These are phyloP conservation scores for Mycena citricolor DNA, from an alignment of 1,284 basidiomycete species.

Conservation along the genomic window DNA sequence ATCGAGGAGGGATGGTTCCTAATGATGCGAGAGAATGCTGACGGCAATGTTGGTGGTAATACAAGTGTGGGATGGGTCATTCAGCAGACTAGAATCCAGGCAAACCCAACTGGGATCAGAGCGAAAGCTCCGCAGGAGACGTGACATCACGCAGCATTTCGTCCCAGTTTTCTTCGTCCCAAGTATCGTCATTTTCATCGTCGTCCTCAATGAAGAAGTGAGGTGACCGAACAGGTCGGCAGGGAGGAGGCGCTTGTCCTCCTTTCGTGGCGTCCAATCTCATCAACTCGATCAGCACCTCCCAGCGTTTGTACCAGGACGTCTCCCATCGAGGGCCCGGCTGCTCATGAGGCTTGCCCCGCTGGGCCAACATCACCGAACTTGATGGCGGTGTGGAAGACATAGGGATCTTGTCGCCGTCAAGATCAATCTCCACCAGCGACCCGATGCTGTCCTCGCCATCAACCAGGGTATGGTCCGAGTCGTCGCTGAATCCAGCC, in stretches of 20 bases:
- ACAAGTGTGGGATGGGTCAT: no score
- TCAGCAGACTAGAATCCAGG: no score
- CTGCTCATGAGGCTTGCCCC: no score
- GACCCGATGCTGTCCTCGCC: slow-evolving; percentile 34
- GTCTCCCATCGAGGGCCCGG: slow-evolving; percentile 31
- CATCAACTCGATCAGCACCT: slow-evolving; percentile 34
- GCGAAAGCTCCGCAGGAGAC: no score
- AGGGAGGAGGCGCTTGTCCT: no score
- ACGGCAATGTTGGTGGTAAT: no score
- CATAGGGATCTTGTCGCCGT: background rate
- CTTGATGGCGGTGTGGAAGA: slow-evolving; percentile 1
- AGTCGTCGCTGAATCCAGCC: slow-evolving; percentile 40
- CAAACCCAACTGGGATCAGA: no score
- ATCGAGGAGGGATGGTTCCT: no score
- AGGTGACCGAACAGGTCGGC: slow-evolving; percentile 3
- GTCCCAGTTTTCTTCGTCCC: slow-evolving; percentile 20
- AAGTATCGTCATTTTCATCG: slow-evolving; percentile 14
- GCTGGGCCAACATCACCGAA: slow-evolving; percentile 3
- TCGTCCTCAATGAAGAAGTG: slow-evolving; percentile 21
- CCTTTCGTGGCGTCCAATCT: slow-evolving; percentile 23
- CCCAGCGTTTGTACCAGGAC: slow-evolving; percentile 39
- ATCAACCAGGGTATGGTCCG: slow-evolving; percentile 47
- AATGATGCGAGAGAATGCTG: no score
- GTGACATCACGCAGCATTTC: no score
- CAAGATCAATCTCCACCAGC: slow-evolving; percentile 9